These are phyloP conservation scores for Durio zibethinus DNA, from an alignment of 345 rosid species.

Conservation along the genomic window DNA sequence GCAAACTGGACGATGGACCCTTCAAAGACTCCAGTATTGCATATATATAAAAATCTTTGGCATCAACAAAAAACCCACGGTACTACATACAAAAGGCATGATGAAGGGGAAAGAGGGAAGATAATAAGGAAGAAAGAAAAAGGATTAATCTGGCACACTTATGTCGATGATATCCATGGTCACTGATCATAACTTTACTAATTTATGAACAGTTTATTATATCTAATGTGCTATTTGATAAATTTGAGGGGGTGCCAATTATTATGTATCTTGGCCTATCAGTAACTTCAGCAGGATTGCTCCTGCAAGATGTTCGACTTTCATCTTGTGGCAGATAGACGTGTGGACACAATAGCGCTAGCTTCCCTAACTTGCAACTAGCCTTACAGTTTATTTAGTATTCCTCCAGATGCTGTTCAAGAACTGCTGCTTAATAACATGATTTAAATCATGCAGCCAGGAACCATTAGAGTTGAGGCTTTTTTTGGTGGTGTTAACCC, in stretches of 20 bases:
- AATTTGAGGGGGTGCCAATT: neutral
- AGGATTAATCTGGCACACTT: neutral
- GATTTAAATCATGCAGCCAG: neutral
- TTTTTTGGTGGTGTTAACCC: neutral
- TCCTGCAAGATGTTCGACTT: neutral
- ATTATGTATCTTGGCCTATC: neutral
- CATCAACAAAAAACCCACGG: neutral
- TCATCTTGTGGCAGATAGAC: neutral
- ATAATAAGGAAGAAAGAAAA: neutral
- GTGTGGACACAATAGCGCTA: neutral
- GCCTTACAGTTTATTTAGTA: neutral
- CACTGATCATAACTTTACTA: neutral
- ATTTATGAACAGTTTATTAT: neutral
- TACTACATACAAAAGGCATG: neutral
- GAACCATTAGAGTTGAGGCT: neutral
- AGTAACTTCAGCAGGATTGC: neutral
- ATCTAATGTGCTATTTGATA: neutral
- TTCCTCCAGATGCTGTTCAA: neutral
- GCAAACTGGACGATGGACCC: slow-evolving; percentile 49
- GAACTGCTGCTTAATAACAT: neutral
- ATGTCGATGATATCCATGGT: neutral
- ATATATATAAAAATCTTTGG: neutral
- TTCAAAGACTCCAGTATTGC: slow-evolving; percentile 66
- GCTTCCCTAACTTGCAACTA: neutral
- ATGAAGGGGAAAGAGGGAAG: neutral